phyloP scores from a whole-genome alignment of 2,329 filamentous ascomycete genomes.

The Apiospora saccharicola region DNA sequence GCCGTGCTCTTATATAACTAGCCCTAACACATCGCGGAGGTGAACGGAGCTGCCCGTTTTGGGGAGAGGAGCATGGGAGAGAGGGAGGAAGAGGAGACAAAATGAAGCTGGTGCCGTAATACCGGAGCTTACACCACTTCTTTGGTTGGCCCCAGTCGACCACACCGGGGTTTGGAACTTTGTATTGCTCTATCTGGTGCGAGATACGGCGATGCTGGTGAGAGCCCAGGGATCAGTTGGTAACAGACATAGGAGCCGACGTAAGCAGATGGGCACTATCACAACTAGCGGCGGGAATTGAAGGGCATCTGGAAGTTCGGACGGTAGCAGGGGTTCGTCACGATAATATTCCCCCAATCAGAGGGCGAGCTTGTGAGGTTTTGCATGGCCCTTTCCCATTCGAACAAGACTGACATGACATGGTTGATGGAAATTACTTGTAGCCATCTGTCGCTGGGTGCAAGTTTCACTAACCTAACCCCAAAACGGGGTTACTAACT shows the following conservation, averaged over 20 bases:
- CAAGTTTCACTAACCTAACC: not conserved
- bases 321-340: not conserved
- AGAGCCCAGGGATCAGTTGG: not conserved
- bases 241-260: not conserved
- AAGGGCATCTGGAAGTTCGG: not conserved
- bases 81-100: not conserved
- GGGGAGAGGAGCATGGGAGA: not conserved
- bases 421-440: not conserved
- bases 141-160: not conserved
- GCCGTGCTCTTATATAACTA: not conserved
- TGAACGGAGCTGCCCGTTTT: not conserved
- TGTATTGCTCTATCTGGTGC: not conserved
- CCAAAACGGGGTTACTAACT: not conserved
- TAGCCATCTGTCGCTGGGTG: not conserved
- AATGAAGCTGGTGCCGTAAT: not conserved
- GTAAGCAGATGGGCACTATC: not conserved
- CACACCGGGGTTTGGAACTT: not conserved
- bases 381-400: not conserved
- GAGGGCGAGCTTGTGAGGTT: not conserved
- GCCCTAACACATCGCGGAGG: not conserved
- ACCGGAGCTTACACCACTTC: not conserved
- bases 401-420: not conserved
- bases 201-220: not conserved
- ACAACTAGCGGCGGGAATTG: conserved; percentile 2
- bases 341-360: conserved; percentile 8